Conservation (phyloP, 1,284 basidiomycete species). For the Cryptococcus neoformans region DNA sequence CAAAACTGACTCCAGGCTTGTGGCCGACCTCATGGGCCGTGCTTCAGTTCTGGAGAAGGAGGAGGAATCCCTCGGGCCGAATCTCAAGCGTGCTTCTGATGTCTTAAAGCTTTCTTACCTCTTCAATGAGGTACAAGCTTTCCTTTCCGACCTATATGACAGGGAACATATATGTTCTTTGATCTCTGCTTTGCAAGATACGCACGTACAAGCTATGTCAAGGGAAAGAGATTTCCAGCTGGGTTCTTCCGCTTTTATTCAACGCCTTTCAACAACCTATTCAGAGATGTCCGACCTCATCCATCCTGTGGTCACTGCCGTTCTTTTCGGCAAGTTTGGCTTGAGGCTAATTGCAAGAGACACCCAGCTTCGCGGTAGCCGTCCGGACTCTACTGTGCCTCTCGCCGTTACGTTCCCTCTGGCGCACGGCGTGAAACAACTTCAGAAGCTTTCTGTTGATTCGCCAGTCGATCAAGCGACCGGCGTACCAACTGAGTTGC, state of each 20-base stretch:
- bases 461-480: constrained; percentile 22
- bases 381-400: constrained; percentile 6
- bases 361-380: constrained; percentile 2
- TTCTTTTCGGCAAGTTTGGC: constrained; percentile 71
- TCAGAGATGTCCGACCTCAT: constrained; percentile 63
- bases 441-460: constrained; percentile 8
- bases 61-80: constrained; percentile 32
- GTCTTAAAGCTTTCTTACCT: constrained; percentile 65
- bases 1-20: constrained; percentile 56
- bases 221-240: constrained; percentile 50
- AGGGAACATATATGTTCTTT: constrained; percentile 37
- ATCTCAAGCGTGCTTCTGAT: constrained; percentile 51
- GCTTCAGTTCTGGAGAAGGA: constrained; percentile 38
- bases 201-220: constrained; percentile 27
- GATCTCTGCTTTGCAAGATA: constrained; percentile 19
- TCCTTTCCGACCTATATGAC: constrained; percentile 51
- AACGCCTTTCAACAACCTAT: constrained; percentile 51
- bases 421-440: constrained; percentile 19
- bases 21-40: constrained; percentile 44
- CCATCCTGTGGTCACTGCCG: constrained; percentile 60
- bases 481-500: constrained; percentile 13
- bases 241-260: constrained; percentile 50
- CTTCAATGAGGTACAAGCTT: constrained; percentile 77
- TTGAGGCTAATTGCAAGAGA: constrained; percentile 52
- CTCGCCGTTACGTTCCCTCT: constrained; percentile 22